Conservation (phyloP, 2,329 filamentous ascomycete species). For the Bertia moriformis region DNA sequence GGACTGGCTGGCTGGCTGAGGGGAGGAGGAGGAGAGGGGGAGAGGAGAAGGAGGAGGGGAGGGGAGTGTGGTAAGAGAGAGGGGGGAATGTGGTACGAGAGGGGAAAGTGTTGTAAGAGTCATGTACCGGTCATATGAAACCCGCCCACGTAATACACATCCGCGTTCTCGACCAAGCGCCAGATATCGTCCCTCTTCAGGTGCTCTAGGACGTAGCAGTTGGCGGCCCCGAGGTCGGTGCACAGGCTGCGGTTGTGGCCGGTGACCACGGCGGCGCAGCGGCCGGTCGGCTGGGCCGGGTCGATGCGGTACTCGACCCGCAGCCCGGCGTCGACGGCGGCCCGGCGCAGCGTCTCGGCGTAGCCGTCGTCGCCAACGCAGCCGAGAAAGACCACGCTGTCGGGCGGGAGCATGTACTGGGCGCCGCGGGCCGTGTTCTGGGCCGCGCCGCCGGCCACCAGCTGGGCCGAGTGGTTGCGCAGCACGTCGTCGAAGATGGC, state of each 20-base stretch:
- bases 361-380: conserved; percentile 94
- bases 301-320: conserved; percentile 92
- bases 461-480: conserved; percentile 79
- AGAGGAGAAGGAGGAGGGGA: conserved; percentile 3
- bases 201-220: conserved; percentile 91
- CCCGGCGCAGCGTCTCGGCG: conserved; percentile 71
- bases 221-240: conserved; percentile 90
- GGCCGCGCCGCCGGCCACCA: conserved; percentile 89
- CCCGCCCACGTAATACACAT: conserved; percentile 84
- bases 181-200: conserved; percentile 84
- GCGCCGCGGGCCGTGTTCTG: conserved; percentile 96
- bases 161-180: conserved; percentile 75
- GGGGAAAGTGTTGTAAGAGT: too few species aligned
- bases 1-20: conserved; percentile 1
- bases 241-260: conserved; percentile 89
- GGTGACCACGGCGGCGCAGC: conserved; percentile 92
- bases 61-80: background rate
- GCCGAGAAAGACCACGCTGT: conserved; percentile 86
- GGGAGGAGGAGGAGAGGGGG: background rate
- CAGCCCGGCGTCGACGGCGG: conserved; percentile 75
- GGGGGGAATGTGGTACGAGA: conserved; percentile 4
- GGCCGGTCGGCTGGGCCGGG: conserved; percentile 68
- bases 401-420: conserved; percentile 81
- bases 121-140: conserved; percentile 73
- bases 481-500: conserved; percentile 86